phyloP scores from a whole-genome alignment of 2,329 filamentous ascomycete species.

The Tolypocladium inflatum region DNA sequence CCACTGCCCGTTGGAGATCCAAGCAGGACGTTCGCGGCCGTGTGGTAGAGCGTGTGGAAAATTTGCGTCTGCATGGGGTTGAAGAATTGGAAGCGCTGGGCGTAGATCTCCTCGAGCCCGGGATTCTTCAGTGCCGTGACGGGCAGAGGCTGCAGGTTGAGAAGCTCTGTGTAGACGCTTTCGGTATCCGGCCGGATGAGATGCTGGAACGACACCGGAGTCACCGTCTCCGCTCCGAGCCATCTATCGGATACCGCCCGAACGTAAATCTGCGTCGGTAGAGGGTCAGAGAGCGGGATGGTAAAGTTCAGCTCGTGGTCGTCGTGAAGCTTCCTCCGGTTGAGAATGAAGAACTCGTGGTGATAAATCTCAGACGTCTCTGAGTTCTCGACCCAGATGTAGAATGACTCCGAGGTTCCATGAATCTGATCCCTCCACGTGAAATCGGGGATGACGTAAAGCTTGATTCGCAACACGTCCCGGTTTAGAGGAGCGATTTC shows the following conservation, averaged over 20 bases:
- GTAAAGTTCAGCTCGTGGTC: constrained; percentile 98
- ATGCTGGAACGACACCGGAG: constrained; percentile 93
- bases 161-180: constrained; percentile 89
- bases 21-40: constrained; percentile 80
- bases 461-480: constrained; percentile 84
- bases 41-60: constrained; percentile 94
- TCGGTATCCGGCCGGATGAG: constrained; percentile 95
- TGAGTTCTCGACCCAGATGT: constrained; percentile 98
- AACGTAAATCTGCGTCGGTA: constrained; percentile 94
- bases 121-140: constrained; percentile 83
- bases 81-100: constrained; percentile 85
- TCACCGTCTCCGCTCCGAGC: constrained; percentile 93
- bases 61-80: constrained; percentile 99
- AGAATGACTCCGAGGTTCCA: constrained; percentile 91
- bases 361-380: constrained; percentile 97
- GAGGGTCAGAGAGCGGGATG: constrained; percentile 84
- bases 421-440: constrained; percentile 90
- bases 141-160: constrained; percentile 84
- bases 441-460: constrained; percentile 83
- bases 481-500: constrained; percentile 94
- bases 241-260: constrained; percentile 90
- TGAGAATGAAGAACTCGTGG: constrained; percentile 93
- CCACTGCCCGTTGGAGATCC: constrained; percentile 95
- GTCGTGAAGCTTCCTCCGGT: constrained; percentile 79
- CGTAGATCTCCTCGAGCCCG: constrained; percentile 79